Conservation (phyloP, 108 stramenopile genomes). For the Cafeteria roenbergensis region DNA sequence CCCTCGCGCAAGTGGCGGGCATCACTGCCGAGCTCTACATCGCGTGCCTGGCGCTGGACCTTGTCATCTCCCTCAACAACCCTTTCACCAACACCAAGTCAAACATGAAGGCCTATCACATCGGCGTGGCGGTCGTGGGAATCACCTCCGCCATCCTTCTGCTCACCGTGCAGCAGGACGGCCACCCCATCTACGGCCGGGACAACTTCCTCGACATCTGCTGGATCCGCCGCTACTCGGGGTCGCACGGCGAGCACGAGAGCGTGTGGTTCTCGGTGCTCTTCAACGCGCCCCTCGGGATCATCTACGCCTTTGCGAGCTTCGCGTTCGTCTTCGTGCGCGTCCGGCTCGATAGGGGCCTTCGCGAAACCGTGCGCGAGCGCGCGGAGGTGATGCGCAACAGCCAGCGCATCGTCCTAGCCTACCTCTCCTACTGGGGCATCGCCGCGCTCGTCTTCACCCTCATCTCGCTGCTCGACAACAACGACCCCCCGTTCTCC, state of each 20-base stretch:
- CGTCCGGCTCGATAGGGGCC: neutral
- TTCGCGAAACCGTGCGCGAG: neutral
- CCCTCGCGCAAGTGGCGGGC: neutral
- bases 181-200: neutral
- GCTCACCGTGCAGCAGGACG: neutral
- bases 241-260: neutral
- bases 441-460: neutral
- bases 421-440: neutral
- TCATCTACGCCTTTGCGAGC: constrained; percentile 2
- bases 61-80: constrained; percentile 12
- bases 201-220: neutral
- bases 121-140: neutral
- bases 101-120: constrained; percentile 8
- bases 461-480: neutral
- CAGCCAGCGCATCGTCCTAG: neutral
- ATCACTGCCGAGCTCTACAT: constrained; percentile 9
- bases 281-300: constrained; percentile 1
- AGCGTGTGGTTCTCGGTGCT: neutral
- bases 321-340: neutral
- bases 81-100: constrained; percentile 7
- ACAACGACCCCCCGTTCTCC: neutral
- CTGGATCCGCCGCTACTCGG: neutral
- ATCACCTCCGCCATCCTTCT: neutral
- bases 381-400: neutral
- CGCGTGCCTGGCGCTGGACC: constrained; percentile 8